Evolutionary conservation across 1,284 basidiomycete genomes (phyloP).

Genomic region (Papiliotrema nemorosa): DNA sequence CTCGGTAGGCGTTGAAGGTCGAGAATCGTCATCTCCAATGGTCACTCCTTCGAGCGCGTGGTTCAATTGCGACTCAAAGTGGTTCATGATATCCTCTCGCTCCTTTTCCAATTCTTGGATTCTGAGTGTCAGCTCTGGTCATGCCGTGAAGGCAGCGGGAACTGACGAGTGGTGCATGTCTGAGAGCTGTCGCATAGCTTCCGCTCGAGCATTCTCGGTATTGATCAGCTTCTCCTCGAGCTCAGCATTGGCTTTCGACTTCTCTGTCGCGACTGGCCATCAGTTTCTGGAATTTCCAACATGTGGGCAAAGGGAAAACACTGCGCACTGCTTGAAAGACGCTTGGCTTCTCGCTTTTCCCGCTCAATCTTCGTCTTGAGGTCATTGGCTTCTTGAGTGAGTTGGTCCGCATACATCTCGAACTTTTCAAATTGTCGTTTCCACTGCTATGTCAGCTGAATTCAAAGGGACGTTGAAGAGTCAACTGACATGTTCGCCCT

Average conservation of each 20-base stretch:
- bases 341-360: conserved; percentile 48
- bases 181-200: conserved; percentile 47
- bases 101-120: conserved; percentile 48
- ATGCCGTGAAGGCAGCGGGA: too few species aligned
- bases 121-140: conserved; percentile 7
- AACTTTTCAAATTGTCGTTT: conserved; percentile 51
- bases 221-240: conserved; percentile 39
- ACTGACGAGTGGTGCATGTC: conserved; percentile 47
- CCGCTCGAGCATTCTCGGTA: conserved; percentile 43
- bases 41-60: conserved; percentile 30
- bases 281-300: conserved; percentile 1
- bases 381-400: conserved; percentile 50
- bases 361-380: conserved; percentile 50
- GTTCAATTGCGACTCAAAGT: conserved; percentile 44
- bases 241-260: conserved; percentile 33
- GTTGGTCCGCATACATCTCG: conserved; percentile 50
- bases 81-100: conserved; percentile 45
- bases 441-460: conserved; percentile 38
- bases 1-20: conserved; percentile 4
- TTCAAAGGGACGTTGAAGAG: too few species aligned
- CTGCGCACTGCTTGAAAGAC: conserved; percentile 39
- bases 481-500: conserved; percentile 47
- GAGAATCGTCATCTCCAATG: conserved; percentile 3
- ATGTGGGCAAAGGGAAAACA: neutral
- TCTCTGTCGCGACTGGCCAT: conserved; percentile 21